Conservation (phyloP, 2,329 filamentous ascomycete species). For the Pseudomassariella vexata region DNA sequence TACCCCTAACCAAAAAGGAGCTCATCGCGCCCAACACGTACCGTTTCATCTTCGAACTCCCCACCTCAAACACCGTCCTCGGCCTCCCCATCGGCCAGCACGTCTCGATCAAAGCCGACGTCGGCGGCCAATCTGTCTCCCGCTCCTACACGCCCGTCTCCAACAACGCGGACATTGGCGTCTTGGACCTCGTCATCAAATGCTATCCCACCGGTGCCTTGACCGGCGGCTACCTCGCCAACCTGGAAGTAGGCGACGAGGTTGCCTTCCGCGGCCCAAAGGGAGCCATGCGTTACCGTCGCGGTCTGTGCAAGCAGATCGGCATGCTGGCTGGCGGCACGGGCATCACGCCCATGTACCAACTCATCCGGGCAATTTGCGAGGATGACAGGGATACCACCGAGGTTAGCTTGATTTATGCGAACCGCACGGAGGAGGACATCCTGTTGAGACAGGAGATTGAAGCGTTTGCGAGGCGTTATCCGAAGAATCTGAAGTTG, state of each 20-base stretch:
- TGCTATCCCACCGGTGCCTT: conserved; percentile 44
- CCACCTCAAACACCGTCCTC: conserved; percentile 34
- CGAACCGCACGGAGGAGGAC: conserved; percentile 52
- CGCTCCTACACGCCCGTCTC: conserved; percentile 51
- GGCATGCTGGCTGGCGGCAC: conserved; percentile 51
- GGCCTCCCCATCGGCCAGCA: conserved; percentile 54
- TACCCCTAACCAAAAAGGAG: conserved; percentile 36
- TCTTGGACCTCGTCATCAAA: conserved; percentile 45
- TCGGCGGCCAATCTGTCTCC: conserved; percentile 38
- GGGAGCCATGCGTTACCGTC: conserved; percentile 47
- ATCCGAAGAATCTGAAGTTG: conserved; percentile 48
- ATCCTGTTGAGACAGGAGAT: conserved; percentile 53
- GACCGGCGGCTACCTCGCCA: conserved; percentile 42
- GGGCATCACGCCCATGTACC: conserved; percentile 53
- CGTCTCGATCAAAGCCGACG: conserved; percentile 41
- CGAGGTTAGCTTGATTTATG: conserved; percentile 51
- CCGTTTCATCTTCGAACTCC: conserved; percentile 42
- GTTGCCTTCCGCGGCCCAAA: conserved; percentile 50
- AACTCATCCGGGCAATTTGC: conserved; percentile 58
- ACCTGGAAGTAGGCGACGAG: conserved; percentile 40
- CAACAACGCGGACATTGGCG: conserved; percentile 42
- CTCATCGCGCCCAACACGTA: conserved; percentile 37
- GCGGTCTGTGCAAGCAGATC: conserved; percentile 34
- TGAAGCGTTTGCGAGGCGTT: conserved; percentile 43
- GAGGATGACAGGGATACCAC: conserved; percentile 55